phyloP scores from a whole-genome alignment of 352 stramenopile genomes.

The Aphanomyces cochlioides region DNA sequence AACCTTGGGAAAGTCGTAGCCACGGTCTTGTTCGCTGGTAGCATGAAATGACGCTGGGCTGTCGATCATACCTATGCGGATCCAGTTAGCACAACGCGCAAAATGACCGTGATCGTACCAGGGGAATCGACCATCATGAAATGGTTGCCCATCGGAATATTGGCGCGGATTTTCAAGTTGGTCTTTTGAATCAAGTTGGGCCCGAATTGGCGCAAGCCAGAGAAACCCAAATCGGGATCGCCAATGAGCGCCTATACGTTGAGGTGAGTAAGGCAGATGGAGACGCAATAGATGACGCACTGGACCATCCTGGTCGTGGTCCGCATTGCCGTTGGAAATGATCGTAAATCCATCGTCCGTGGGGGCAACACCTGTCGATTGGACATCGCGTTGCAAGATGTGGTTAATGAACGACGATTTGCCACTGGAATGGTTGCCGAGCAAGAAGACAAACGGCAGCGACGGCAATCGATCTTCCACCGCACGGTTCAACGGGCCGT shows the following conservation, averaged over 20 bases:
- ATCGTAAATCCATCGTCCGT: constrained; percentile 99
- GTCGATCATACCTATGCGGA: constrained; percentile 93
- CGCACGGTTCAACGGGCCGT: constrained; percentile 84
- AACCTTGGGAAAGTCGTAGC: constrained; percentile 94
- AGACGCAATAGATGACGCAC: constrained; percentile 3
- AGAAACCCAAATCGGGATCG: constrained; percentile 98
- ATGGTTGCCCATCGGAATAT: constrained; percentile 82
- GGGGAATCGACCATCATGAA: constrained; percentile 99
- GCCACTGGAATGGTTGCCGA: constrained; percentile 98
- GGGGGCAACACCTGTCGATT: constrained; percentile 98
- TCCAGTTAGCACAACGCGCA: background rate
- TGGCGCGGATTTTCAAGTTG: constrained; percentile 95
- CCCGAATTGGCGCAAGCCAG: constrained; percentile 92
- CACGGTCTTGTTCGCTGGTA: constrained; percentile 59
- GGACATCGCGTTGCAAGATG: constrained; percentile 91
- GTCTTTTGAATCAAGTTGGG: constrained; percentile 98
- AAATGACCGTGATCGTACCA: constrained; percentile 39
- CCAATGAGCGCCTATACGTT: constrained; percentile 73
- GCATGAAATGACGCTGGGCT: constrained; percentile 51
- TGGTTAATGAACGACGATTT: constrained; percentile 99
- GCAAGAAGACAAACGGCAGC: constrained; percentile 97
- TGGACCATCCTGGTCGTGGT: constrained; percentile 96
- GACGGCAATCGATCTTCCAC: constrained; percentile 89
- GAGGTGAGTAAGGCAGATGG: background rate
- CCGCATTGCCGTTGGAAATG: constrained; percentile 93